Percentiles rank a stretch among this genome's conserved stretches.
Evolutionary conservation across 805 yeast genomes (phyloP).

Genomic region (Yamadazyma kitorensis): DNA sequence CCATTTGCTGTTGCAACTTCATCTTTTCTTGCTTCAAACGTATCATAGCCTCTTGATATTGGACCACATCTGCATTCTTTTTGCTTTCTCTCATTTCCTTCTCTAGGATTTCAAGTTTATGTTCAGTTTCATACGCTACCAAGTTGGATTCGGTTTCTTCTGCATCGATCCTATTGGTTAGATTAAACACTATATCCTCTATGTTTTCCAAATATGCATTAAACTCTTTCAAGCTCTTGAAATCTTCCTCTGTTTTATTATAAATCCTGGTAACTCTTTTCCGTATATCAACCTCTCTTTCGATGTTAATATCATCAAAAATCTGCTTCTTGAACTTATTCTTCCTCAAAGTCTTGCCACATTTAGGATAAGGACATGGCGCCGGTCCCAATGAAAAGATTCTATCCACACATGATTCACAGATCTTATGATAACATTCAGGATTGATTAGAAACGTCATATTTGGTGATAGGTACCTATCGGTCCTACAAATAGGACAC

Average conservation of each 20-base stretch:
- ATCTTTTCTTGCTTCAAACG: constrained; percentile 63
- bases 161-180: constrained; percentile 66
- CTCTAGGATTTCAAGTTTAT: constrained; percentile 70
- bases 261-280: constrained; percentile 72
- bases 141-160: constrained; percentile 67
- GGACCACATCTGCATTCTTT: constrained; percentile 61
- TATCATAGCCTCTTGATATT: constrained; percentile 54
- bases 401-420: constrained; percentile 95
- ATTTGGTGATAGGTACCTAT: constrained; percentile 88
- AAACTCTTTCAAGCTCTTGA: constrained; percentile 55
- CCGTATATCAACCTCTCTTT: constrained; percentile 88
- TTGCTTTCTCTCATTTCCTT: constrained; percentile 69
- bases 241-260: constrained; percentile 78
- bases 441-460: constrained; percentile 91
- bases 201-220: constrained; percentile 81
- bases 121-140: constrained; percentile 66
- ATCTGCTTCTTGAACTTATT: constrained; percentile 89
- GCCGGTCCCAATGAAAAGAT: constrained; percentile 94
- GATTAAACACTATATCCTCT: constrained; percentile 75
- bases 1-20: constrained; percentile 62
- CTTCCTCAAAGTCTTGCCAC: constrained; percentile 83
- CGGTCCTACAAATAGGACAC: constrained; percentile 98
- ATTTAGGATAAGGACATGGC: constrained; percentile 90
- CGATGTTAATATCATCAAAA: constrained; percentile 87
- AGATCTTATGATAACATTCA: constrained; percentile 96